Evolutionary conservation across 805 yeast genomes (phyloP), one percentile per base, ranked within the genome.

Genomic region (Debaryomyces tyrocola): DNA sequence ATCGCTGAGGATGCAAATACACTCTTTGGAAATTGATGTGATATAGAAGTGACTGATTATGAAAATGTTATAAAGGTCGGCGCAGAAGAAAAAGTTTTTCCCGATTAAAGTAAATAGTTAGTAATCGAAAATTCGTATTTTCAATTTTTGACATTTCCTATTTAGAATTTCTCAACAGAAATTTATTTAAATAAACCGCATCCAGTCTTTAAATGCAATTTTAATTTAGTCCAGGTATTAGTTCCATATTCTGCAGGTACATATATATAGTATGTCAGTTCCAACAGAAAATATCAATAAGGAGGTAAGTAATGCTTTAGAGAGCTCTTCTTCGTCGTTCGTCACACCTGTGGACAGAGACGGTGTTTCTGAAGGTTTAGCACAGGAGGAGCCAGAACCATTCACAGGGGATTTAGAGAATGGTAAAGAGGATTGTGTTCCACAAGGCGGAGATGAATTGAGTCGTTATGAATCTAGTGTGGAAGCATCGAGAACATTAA

Each of bases 381-480:
- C 5, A 7, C 14, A 39, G 6, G 35, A 28, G 8, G 34, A 27
- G n/a, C 33, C 20, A n/a, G 35, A 39, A 14, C 20, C 34, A n/a
- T 39, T 39, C 35, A 39, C 42, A 8, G 42, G 42, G 18, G 42
- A 39, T 31, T 39, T 39, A 27, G 47, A 40, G 43, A 34, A 24
- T 12, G 33, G 28, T 10, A 37, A 40, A 11, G 47, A 43, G 12
- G 49, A 45, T 10, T 20, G 44, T 15, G 45, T 49, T n/a, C 20
- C 36, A 20, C 51, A 50, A 9, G 51, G 46, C 2, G 51, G 47
- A 8, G 53, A 53, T 34, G 59, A 55, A 14, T 45, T 59, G 41
- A 36, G 50, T 9, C 41, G 62, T 10, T 49, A 50, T 35, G 63
- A 57, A 24, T 51, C 58, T 33, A 53, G 52, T 37, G 54, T 49